Evolutionary conservation across 805 yeast genomes (phyloP).

Genomic region (Barnettozyma sp.): DNA sequence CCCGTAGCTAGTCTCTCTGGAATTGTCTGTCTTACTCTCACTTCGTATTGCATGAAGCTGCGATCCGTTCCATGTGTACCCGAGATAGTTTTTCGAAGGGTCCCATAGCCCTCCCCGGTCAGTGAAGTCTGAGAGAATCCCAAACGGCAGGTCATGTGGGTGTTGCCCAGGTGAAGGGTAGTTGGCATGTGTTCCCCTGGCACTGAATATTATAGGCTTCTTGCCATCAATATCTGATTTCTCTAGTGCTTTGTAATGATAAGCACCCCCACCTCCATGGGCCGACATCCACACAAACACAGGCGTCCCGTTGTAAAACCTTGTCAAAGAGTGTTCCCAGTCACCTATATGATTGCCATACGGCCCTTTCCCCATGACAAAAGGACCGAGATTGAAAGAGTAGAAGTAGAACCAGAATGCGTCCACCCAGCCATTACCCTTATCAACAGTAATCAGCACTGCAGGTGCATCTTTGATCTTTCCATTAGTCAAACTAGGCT

Average conservation of each 20-base stretch:
- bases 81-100: conserved; percentile 74
- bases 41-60: conserved; percentile 35
- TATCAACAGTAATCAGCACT: conserved; percentile 74
- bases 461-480: conserved; percentile 73
- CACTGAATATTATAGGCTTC: conserved; percentile 79
- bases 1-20: conserved; percentile 22
- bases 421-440: conserved; percentile 92
- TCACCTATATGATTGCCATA: conserved; percentile 97
- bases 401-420: conserved; percentile 96
- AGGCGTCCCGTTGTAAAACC: conserved; percentile 79
- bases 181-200: conserved; percentile 96
- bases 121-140: conserved; percentile 85
- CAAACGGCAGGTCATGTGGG: conserved; percentile 90
- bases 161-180: conserved; percentile 95
- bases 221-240: conserved; percentile 21
- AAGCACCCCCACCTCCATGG: conserved; percentile 96
- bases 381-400: conserved; percentile 91
- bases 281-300: conserved; percentile 93
- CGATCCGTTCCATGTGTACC: conserved; percentile 69
- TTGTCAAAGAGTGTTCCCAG: conserved; percentile 92
- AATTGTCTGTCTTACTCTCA: conserved; percentile 21
- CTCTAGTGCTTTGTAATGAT: conserved; percentile 68
- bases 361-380: conserved; percentile 96
- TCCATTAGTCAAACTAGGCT: conserved; percentile 69
- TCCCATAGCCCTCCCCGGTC: conserved; percentile 97